Percentiles rank a stretch among this genome's conserved stretches.
Conservation (phyloP, 352 stramenopile species). For the Pythium volutum region DNA sequence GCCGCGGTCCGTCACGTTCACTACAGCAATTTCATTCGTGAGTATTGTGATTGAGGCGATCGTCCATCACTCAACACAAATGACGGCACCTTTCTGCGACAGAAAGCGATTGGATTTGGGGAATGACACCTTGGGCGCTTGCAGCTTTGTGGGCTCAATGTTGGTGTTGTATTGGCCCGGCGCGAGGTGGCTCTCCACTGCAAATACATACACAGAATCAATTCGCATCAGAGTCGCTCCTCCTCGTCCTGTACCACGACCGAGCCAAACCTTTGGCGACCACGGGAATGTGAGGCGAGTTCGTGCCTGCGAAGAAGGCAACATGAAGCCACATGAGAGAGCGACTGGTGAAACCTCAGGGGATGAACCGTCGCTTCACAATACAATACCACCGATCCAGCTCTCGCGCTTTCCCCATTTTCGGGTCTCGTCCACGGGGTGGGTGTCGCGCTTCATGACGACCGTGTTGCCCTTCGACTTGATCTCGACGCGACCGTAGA, state of each 20-base stretch:
- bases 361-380: not conserved
- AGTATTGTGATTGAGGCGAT: not conserved
- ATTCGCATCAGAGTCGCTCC: not conserved
- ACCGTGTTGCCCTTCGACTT: conserved; percentile 58
- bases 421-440: conserved; percentile 55
- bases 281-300: conserved; percentile 22
- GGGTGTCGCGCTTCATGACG: conserved; percentile 72
- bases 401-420: conserved; percentile 79
- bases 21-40: conserved; percentile 19
- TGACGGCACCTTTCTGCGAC: conserved; percentile 66
- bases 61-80: not conserved
- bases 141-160: conserved; percentile 54
- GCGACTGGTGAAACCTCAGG: not conserved
- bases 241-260: not conserved
- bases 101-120: conserved; percentile 77
- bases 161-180: conserved; percentile 72
- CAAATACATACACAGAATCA: not conserved
- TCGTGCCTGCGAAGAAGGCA: conserved; percentile 4
- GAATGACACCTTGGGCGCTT: conserved; percentile 71
- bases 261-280: conserved; percentile 15
- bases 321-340: too few relatives aligned
- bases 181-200: conserved; percentile 51
- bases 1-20: conserved; percentile 55
- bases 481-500: conserved; percentile 62
- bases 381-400: conserved; percentile 66